Base-by-base conservation (phyloP, 2,329 filamentous ascomycete species). In the Pyrenochaeta sp. region DNA sequence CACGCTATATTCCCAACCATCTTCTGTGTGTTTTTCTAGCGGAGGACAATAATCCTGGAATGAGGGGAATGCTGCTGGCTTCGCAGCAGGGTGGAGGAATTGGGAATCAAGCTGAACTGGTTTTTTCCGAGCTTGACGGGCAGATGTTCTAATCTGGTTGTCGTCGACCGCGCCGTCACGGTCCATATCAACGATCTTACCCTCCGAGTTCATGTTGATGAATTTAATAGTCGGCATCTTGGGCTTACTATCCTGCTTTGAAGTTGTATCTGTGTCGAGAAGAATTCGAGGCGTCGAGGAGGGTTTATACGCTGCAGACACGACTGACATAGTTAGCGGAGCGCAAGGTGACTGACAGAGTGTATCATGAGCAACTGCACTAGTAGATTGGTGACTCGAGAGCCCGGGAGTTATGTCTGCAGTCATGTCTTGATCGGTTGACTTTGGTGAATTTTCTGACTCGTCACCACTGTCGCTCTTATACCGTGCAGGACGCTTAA, bases 11-110 rank as follows among this genome's bases (percentile, higher is more conserved):
- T 42, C 37, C 17, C 27, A 20, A 17, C 17, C 33, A 14, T 44
- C 30, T 6, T 17, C 12, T 15, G 12, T 11, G 10, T 10, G 12
- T 31, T 29, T 18, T 32, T 23, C 21, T 10, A 23, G 42, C 17
- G 43, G 37, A 9, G 37, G 40, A 10, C 7, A 7, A 17, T 49
- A 21, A 6, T 21, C 27, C 10, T 35, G 23, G 15, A 55, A 48
- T 11, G 48, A 51, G 12, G 56, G 56, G 11, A 58, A 58, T 3
- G 56, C 52, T 20, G 52, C 45, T 29, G 56, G 45, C 30, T 45
- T 37, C 4, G 11, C 21, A 20, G 18, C 37, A 11, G 31, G 42
- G 46, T 39, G 31, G 12, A 43, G 43, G 20, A 29, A 36, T 0
- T 17, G 5, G 4, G 30, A 20, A 12, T 11, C 29, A 27, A 12